A percentile compares a stretch with the other conserved stretches of the same genome.
Evolutionary conservation across 805 yeast species (phyloP).

Genomic region (Candida ulmi): DNA sequence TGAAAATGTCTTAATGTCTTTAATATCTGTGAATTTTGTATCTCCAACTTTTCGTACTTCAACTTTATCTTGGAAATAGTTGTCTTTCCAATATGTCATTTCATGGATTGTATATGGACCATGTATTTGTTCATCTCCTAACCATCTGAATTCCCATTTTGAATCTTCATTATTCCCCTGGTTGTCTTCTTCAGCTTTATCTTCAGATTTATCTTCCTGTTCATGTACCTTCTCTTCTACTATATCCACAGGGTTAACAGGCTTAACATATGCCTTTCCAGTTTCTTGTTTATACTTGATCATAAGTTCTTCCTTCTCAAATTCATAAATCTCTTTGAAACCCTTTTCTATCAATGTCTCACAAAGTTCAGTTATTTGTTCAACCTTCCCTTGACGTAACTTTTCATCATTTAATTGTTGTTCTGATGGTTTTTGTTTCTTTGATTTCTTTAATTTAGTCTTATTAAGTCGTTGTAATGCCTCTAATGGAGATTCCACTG

Average conservation of each 20-base stretch:
- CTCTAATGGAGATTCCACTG: constrained; percentile 58
- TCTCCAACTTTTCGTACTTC: constrained; percentile 29
- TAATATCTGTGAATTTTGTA: constrained; percentile 11
- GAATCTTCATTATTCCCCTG: too few species aligned
- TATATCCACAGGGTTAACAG: too few species aligned
- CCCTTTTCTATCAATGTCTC: constrained; percentile 40
- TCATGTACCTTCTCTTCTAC: constrained; percentile 13
- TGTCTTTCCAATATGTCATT: constrained; percentile 43
- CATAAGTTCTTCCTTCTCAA: constrained; percentile 50
- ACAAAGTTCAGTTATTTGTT: constrained; percentile 41
- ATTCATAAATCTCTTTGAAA: constrained; percentile 41
- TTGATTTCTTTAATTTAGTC: constrained; percentile 17
- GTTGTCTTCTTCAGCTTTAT: too few species aligned
- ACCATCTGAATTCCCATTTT: constrained; percentile 48
- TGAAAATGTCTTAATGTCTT: constrained; percentile 1
- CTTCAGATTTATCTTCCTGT: background rate
- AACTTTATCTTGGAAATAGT: constrained; percentile 42
- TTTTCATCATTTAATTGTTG: constrained; percentile 13
- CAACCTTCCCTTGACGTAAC: constrained; percentile 25
- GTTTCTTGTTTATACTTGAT: constrained; percentile 37
- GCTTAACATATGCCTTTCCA: constrained; percentile 30
- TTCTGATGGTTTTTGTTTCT: constrained; percentile 7
- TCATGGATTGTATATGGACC: constrained; percentile 47
- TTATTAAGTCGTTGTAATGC: constrained; percentile 38
- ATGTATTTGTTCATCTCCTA: constrained; percentile 34